Percentiles rank a stretch among this genome's conserved stretches.
phyloP scores from a whole-genome alignment of 768 basidiomycete species.

The Russula ochroleuca region DNA sequence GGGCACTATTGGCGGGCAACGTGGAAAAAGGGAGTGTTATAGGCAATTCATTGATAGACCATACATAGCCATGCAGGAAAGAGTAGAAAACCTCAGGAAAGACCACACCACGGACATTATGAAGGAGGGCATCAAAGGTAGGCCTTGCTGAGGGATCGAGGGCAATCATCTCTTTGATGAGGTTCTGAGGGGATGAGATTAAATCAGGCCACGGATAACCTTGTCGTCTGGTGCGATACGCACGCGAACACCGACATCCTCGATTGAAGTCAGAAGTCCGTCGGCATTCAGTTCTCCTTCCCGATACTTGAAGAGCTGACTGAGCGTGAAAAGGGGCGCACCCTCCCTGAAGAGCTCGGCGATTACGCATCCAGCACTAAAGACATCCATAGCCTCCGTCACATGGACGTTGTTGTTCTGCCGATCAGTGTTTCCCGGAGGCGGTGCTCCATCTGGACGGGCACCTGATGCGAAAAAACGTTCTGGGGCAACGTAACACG shows the following conservation, averaged over 20 bases:
- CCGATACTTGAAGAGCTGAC: constrained; percentile 91
- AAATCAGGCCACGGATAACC: constrained; percentile 11
- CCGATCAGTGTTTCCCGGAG: constrained; percentile 41
- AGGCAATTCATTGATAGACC: constrained; percentile 69
- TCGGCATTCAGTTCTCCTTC: constrained; percentile 81
- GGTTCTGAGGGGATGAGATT: constrained; percentile 45
- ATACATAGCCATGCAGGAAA: constrained; percentile 86
- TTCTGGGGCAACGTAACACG: constrained; percentile 95
- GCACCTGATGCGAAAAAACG: constrained; percentile 78
- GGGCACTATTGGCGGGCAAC: not conserved
- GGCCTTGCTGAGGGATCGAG: constrained; percentile 75
- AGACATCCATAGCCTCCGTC: constrained; percentile 97
- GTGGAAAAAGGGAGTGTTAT: constrained; percentile 41
- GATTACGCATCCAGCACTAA: constrained; percentile 90
- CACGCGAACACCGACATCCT: constrained; percentile 79
- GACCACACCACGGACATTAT: constrained; percentile 68
- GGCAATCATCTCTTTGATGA: constrained; percentile 88
- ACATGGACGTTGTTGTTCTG: constrained; percentile 74
- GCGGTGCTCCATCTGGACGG: constrained; percentile 42
- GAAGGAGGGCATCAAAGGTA: constrained; percentile 74
- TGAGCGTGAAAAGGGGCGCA: constrained; percentile 85
- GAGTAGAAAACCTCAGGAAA: constrained; percentile 95
- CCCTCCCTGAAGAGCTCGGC: constrained; percentile 96
- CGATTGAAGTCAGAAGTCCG: constrained; percentile 63
- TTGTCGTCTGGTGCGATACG: constrained; percentile 33